Percentiles rank a stretch among this genome's conserved stretches.
These are phyloP conservation scores for Xylaria acuta DNA, from an alignment of 495 filamentous ascomycete species.

Conservation along the genomic window DNA sequence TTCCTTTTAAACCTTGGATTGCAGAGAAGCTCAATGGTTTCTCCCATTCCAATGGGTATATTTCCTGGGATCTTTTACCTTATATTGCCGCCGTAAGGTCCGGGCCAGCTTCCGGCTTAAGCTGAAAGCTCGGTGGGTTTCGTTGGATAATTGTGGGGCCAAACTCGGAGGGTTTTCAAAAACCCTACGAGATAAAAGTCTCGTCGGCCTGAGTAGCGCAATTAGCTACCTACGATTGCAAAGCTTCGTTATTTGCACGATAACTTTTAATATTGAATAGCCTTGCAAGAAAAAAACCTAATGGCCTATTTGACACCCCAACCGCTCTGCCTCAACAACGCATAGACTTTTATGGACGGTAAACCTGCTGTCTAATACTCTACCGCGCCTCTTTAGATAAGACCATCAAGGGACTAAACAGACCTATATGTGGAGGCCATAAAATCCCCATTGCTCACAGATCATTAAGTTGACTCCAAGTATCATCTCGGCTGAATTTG, in stretches of 20 bases:
- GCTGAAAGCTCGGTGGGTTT: neutral
- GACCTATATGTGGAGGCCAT: too few relatives aligned
- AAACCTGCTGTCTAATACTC: too few relatives aligned
- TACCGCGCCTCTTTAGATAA: too few relatives aligned
- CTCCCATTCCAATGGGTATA: neutral
- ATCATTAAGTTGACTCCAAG: too few relatives aligned
- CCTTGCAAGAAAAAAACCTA: too few relatives aligned
- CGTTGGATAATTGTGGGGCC: neutral
- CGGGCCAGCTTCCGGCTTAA: neutral
- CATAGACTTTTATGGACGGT: too few relatives aligned
- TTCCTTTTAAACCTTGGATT: neutral
- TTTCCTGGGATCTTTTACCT: neutral
- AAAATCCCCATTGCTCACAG: too few relatives aligned
- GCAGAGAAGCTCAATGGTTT: neutral
- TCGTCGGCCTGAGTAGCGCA: neutral
- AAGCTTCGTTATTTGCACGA: neutral
- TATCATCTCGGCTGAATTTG: too few relatives aligned
- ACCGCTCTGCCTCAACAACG: too few relatives aligned
- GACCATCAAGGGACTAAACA: too few relatives aligned
- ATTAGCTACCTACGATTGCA: neutral
- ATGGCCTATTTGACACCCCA: too few relatives aligned
- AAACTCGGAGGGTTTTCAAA: conserved; percentile 1
- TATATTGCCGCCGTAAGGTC: neutral
- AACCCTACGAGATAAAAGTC: neutral
- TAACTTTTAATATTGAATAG: too few relatives aligned